A percentile compares a stretch with the other conserved stretches of the same genome.
These are phyloP conservation scores for Powellomyces hirtus DNA, from an alignment of 192 early-diverging fungal genomes.

Conservation along the genomic window DNA sequence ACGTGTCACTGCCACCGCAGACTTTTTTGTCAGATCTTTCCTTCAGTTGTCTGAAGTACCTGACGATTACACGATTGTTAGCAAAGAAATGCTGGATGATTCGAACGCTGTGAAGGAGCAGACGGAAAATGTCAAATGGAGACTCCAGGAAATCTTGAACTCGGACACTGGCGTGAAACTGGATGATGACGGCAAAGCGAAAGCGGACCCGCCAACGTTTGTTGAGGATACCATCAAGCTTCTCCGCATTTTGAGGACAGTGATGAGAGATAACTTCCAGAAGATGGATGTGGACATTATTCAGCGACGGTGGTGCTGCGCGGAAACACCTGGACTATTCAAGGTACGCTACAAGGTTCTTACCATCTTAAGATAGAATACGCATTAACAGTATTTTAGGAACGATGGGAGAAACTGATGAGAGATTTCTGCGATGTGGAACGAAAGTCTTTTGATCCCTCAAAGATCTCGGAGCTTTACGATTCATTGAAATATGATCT, in stretches of 20 bases:
- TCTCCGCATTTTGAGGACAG: constrained; percentile 61
- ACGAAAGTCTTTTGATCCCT: constrained; percentile 54
- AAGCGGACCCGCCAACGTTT: constrained; percentile 71
- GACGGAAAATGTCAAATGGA: constrained; percentile 80
- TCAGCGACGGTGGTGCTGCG: constrained; percentile 87
- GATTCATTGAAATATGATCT: constrained; percentile 97
- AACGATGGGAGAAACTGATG: constrained; percentile 97
- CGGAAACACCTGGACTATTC: constrained; percentile 79
- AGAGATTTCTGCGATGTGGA: constrained; percentile 76
- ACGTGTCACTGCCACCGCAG: constrained; percentile 83
- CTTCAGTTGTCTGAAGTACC: constrained; percentile 59
- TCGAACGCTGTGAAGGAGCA: constrained; percentile 92
- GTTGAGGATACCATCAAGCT: constrained; percentile 69
- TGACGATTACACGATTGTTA: constrained; percentile 63
- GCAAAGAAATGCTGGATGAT: constrained; percentile 93
- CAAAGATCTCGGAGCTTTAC: constrained; percentile 89
- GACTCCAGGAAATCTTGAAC: constrained; percentile 70
- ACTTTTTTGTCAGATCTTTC: constrained; percentile 63
- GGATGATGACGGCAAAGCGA: constrained; percentile 62
- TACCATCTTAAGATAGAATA: background rate
- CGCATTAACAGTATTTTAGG: constrained; percentile 37
- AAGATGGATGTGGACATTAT: constrained; percentile 54
- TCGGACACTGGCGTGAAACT: constrained; percentile 51
- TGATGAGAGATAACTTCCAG: constrained; percentile 80
- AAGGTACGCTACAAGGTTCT: constrained; percentile 22